Conservation (phyloP, 768 basidiomycete genomes). For the Trametes cinnabarina region DNA sequence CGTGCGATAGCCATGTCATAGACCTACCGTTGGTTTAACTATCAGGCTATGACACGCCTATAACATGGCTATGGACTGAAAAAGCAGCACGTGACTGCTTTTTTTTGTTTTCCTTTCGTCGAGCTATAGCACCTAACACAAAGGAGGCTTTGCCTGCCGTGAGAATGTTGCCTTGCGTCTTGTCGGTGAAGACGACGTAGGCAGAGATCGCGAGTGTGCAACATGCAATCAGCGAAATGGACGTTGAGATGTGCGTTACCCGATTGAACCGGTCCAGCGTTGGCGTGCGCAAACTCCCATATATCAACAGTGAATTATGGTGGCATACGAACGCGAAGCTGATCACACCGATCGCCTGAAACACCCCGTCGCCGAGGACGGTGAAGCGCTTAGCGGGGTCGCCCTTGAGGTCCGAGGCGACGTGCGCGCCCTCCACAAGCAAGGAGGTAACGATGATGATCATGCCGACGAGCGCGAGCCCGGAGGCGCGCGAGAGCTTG, state of each 20-base stretch:
- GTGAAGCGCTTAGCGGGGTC: conserved; percentile 73
- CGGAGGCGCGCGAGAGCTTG: conserved; percentile 90
- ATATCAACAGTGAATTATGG: conserved; percentile 96
- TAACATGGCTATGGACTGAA: too few species aligned
- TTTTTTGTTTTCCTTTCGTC: too few species aligned
- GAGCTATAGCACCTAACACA: too few species aligned
- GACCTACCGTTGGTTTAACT: too few species aligned
- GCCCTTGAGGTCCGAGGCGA: conserved; percentile 71
- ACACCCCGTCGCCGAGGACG: conserved; percentile 74
- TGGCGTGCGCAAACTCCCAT: conserved; percentile 88
- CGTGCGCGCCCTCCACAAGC: conserved; percentile 76
- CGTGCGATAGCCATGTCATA: too few species aligned
- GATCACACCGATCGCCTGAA: conserved; percentile 97
- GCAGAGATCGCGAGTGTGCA: conserved; percentile 80
- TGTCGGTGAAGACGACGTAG: conserved; percentile 87
- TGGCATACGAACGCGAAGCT: conserved; percentile 97
- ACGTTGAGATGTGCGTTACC: conserved; percentile 91
- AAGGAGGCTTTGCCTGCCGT: too few species aligned
- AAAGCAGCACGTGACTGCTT: too few species aligned
- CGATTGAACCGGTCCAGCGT: conserved; percentile 91
- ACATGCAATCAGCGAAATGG: conserved; percentile 82
- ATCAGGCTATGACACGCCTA: too few species aligned
- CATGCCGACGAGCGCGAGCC: conserved; percentile 92
- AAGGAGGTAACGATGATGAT: conserved; percentile 87
- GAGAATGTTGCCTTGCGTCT: conserved; percentile 93